These are phyloP conservation scores for Bacterosira constricta DNA, from an alignment of 108 stramenopile genomes.

Conservation along the genomic window DNA sequence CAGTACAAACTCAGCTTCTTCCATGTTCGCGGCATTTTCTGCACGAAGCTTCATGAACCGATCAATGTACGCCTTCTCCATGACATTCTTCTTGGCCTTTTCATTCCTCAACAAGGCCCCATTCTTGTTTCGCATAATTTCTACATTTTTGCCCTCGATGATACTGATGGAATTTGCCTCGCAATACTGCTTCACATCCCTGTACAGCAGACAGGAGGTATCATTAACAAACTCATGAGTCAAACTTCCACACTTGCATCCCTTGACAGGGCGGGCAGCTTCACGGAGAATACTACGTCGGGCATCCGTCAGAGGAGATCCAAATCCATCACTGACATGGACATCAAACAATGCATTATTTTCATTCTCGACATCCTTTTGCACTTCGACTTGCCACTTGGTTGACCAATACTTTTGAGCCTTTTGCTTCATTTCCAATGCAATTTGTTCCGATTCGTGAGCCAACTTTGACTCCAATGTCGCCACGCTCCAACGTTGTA, in stretches of 20 bases:
- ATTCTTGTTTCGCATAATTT: background rate
- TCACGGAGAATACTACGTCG: conserved; percentile 55
- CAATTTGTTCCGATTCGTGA: conserved; percentile 18
- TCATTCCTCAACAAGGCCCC: background rate
- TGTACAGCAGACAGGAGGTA: conserved; percentile 66
- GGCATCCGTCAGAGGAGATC: conserved; percentile 69
- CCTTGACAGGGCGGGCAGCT: conserved; percentile 59
- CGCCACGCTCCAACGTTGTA: conserved; percentile 20
- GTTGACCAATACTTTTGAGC: conserved; percentile 32
- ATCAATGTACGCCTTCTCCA: conserved; percentile 73
- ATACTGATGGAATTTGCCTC: conserved; percentile 23
- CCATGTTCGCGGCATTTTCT: conserved; percentile 44
- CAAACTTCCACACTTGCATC: conserved; percentile 67
- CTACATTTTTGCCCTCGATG: conserved; percentile 5
- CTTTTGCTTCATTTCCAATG: conserved; percentile 13
- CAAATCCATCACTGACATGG: no score
- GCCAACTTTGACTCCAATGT: conserved; percentile 28
- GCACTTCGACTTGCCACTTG: conserved; percentile 22
- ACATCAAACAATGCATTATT: conserved; percentile 4
- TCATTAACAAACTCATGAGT: conserved; percentile 75
- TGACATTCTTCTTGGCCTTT: conserved; percentile 49
- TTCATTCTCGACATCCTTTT: conserved; percentile 21
- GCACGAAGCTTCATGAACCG: conserved; percentile 56
- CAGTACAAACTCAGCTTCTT: conserved; percentile 73
- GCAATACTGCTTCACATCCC: conserved; percentile 50